Evolutionary conservation across 1,284 basidiomycete genomes (phyloP).

Genomic region (Cutaneotrichosporon dermatis): DNA sequence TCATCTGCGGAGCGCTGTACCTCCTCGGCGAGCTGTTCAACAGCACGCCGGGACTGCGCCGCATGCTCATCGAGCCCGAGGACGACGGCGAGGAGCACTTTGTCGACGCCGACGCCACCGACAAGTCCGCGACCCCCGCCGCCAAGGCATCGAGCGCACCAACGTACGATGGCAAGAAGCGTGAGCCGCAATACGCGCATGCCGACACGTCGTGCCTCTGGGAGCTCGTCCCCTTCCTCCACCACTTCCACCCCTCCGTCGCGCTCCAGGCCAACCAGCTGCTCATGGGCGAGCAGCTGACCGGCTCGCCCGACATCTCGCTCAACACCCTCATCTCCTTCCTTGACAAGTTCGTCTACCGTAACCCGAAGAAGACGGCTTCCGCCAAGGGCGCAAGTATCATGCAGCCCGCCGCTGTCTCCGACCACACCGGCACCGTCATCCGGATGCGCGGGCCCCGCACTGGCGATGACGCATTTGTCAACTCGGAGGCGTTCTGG

Average conservation of each 20-base stretch:
- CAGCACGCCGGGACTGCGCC: conserved; percentile 64
- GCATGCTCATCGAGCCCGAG: conserved; percentile 58
- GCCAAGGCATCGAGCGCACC: conserved; percentile 13
- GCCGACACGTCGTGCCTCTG: conserved; percentile 79
- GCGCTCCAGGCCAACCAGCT: conserved; percentile 82
- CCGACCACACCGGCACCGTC: conserved; percentile 61
- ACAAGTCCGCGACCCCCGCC: conserved; percentile 8
- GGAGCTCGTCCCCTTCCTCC: conserved; percentile 77
- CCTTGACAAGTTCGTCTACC: conserved; percentile 85
- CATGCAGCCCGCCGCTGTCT: conserved; percentile 87
- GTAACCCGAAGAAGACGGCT: conserved; percentile 85
- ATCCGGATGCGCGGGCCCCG: conserved; percentile 62
- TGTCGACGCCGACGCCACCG: conserved; percentile 46
- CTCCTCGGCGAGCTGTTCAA: conserved; percentile 67
- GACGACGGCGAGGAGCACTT: conserved; percentile 55
- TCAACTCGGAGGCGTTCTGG: conserved; percentile 68
- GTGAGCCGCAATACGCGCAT: conserved; percentile 83
- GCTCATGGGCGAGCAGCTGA: conserved; percentile 60
- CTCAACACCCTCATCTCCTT: conserved; percentile 91
- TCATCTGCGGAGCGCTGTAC: conserved; percentile 79
- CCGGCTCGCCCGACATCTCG: conserved; percentile 79
- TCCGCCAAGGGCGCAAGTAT: conserved; percentile 68
- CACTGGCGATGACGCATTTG: conserved; percentile 45
- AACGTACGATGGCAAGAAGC: conserved; percentile 77
- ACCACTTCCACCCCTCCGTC: conserved; percentile 89